These are phyloP conservation scores for Glaciozyma martinii DNA, from an alignment of 768 basidiomycete genomes.

Conservation along the genomic window DNA sequence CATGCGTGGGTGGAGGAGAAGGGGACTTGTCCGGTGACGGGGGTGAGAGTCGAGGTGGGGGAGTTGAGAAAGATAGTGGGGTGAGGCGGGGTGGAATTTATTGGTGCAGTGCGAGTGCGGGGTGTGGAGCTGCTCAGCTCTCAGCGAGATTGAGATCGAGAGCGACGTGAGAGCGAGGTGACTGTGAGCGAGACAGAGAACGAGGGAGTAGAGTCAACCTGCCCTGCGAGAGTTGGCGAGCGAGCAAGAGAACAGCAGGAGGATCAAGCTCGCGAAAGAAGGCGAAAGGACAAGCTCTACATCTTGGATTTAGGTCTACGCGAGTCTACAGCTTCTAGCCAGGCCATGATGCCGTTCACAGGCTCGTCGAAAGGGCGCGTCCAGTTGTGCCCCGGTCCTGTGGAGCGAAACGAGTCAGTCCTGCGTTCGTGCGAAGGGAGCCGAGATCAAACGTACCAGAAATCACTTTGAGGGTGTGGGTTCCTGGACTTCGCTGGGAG, in stretches of 20 bases:
- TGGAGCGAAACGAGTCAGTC: not conserved
- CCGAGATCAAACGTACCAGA: not conserved
- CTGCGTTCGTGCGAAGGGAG: not conserved
- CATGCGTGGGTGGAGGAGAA: slow-evolving; percentile 22
- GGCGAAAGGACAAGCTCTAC: no score
- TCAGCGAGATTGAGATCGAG: no score
- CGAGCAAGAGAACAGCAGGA: no score
- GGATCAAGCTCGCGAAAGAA: no score
- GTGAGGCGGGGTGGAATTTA: not conserved
- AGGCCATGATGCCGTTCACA: not conserved
- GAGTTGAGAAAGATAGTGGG: slow-evolving; percentile 29
- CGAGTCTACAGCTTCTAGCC: not conserved
- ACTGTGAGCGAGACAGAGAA: no score
- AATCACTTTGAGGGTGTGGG: not conserved
- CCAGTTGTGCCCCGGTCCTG: not conserved
- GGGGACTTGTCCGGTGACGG: slow-evolving; percentile 11
- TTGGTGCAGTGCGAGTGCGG: no score
- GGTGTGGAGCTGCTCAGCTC: no score
- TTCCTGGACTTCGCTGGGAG: not conserved
- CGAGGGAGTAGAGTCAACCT: not conserved
- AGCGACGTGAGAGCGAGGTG: no score
- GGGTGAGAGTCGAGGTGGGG: slow-evolving; percentile 20
- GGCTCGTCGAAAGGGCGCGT: not conserved
- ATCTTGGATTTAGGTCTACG: no score
- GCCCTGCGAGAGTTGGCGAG: no score